Base-by-base conservation (phyloP, 768 basidiomycete species). In the Pholiota conissans region DNA sequence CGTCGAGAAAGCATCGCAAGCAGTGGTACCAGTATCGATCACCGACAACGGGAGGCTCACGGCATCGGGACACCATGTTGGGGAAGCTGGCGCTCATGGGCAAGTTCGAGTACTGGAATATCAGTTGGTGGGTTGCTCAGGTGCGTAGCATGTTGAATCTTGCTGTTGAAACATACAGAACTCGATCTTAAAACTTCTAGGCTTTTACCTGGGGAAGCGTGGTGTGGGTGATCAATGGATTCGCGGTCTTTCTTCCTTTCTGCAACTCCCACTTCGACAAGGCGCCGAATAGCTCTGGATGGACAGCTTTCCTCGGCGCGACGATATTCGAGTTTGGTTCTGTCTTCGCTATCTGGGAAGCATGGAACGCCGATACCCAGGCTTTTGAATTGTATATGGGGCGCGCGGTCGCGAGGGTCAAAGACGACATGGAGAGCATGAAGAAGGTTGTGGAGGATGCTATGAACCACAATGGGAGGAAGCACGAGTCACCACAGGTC, bases 301-400 rank as follows among this genome's bases (percentile, higher is more conserved):
- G 79, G 67, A 74, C 77, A 2, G 84, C 82, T 0, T 86, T 81
- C 65, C 58, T 82, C 1, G 86, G 86, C 1, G 85, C 83, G 1
- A 81, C 82, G 2, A 71, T 84, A n/a, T 87, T 87, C 73, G 80
- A 81, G 57, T 55, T 84, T 50, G 84, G 84, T 11, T 75, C 81
- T 0, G 73, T 84, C 27, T 70, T 81, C 22, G 79, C 79, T 48
- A 74, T 85, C 22, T 74, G 80, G 63, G 84, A 86, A 62, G 83
- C 82, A 0, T 79, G 79, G 74, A 82, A 83, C 59, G 69, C 78
- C 18, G 77, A 74, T 18, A 76, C 77, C 49, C 61, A 66, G 7
- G 71, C 74, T 26, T 49, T 48, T 35, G 55, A 56, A 30, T 27
- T 26, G 13, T 14, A 56, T n/a, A 22, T 27, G 5, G 28, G 18